Conservation (phyloP, 2,329 filamentous ascomycete species). For the Xylaria sp. region DNA sequence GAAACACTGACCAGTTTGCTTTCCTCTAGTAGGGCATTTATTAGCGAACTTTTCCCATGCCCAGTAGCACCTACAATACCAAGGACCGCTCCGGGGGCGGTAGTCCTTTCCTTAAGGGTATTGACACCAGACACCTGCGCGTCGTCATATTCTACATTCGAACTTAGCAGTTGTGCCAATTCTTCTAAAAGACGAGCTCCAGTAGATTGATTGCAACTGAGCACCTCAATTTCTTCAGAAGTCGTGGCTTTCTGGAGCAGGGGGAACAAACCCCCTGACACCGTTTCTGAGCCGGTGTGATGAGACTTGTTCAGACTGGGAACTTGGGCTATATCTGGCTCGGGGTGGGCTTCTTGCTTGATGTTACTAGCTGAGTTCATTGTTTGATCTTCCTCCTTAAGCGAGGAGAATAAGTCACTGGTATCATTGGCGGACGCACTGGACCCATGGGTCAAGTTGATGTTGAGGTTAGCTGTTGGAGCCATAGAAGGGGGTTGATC, state of each 20-base stretch:
- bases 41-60: slow-evolving; percentile 43
- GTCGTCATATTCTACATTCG: slow-evolving; percentile 14
- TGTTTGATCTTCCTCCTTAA: too few species aligned
- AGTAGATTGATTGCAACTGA: slow-evolving; percentile 23
- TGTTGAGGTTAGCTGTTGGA: background rate
- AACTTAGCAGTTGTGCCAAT: slow-evolving; percentile 10
- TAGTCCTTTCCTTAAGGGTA: slow-evolving; percentile 27
- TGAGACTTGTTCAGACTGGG: background rate
- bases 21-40: slow-evolving; percentile 43
- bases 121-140: slow-evolving; percentile 20
- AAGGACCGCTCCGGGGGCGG: slow-evolving; percentile 27
- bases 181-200: slow-evolving; percentile 30
- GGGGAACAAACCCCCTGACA: slow-evolving; percentile 15
- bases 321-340: background rate
- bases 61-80: slow-evolving; percentile 43
- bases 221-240: slow-evolving; percentile 17
- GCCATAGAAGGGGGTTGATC: background rate
- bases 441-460: background rate
- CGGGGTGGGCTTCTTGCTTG: slow-evolving; percentile 2
- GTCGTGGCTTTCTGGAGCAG: slow-evolving; percentile 28
- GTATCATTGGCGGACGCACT: background rate
- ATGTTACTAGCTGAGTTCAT: background rate
- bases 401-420: background rate
- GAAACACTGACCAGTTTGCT: slow-evolving; percentile 45
- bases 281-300: background rate